phyloP scores from a whole-genome alignment of 371 early-diverging fungal genomes.

The Actinomucor elegans region DNA sequence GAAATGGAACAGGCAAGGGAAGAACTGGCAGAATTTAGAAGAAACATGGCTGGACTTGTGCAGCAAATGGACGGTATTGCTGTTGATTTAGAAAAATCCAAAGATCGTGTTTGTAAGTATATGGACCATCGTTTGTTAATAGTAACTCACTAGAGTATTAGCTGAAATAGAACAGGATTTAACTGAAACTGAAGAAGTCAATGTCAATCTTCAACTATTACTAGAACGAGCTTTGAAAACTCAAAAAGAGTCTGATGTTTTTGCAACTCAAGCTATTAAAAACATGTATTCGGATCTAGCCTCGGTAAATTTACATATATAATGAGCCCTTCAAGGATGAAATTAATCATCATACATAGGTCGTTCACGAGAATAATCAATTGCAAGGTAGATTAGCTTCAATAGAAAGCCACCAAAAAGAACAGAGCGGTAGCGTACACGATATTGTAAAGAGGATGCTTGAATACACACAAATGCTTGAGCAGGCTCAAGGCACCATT shows the following conservation, averaged over 20 bases:
- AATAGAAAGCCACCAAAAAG: conserved; percentile 48
- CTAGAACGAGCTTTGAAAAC: conserved; percentile 54
- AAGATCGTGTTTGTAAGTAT: conserved; percentile 37
- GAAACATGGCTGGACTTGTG: conserved; percentile 53
- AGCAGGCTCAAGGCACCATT: conserved; percentile 60
- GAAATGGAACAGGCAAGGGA: conserved; percentile 51
- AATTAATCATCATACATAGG: conserved; percentile 20
- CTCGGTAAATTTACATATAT: conserved; percentile 45
- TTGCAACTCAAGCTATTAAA: conserved; percentile 55
- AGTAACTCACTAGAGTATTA: conserved; percentile 2
- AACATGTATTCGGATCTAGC: conserved; percentile 59
- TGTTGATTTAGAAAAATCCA: conserved; percentile 45
- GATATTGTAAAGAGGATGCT: conserved; percentile 52
- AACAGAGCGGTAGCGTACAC: conserved; percentile 51
- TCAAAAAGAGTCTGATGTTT: conserved; percentile 57
- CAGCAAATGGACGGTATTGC: conserved; percentile 62
- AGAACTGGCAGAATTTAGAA: conserved; percentile 52
- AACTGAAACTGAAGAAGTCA: conserved; percentile 55
- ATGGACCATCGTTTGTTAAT: background rate
- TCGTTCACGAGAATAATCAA: conserved; percentile 52
- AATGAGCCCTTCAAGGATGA: no score
- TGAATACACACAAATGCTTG: conserved; percentile 56
- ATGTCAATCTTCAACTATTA: conserved; percentile 58
- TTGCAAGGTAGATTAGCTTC: conserved; percentile 46
- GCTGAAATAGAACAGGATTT: conserved; percentile 60